Evolutionary conservation across 352 stramenopile species (phyloP).

Genomic region (Phytophthora hybrid): DNA sequence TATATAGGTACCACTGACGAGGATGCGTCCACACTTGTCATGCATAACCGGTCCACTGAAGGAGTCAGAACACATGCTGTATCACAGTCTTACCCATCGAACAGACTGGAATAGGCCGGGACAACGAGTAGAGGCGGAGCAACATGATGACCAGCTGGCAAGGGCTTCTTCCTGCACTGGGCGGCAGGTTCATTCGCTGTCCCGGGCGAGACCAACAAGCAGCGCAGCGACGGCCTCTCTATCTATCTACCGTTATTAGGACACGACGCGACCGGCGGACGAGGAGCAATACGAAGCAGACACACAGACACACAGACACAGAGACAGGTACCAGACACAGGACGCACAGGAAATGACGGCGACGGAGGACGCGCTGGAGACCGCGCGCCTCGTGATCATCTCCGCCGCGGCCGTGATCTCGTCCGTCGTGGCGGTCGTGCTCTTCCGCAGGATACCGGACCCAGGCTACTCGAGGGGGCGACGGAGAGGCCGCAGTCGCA

Average conservation of each 20-base stretch:
- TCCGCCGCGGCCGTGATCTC: conserved; percentile 46
- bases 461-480: conserved; percentile 18
- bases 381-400: conserved; percentile 50
- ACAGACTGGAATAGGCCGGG: conserved; percentile 19
- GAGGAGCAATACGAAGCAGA: background rate
- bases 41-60: background rate
- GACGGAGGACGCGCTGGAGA: conserved; percentile 43
- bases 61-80: conserved; percentile 11
- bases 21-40: background rate
- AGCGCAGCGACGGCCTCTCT: background rate
- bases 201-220: background rate
- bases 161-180: conserved; percentile 30
- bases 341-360: conserved; percentile 17
- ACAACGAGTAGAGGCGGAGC: conserved; percentile 35
- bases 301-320: too few species aligned
- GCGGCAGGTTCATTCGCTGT: conserved; percentile 14
- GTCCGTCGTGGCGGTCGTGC: conserved; percentile 46
- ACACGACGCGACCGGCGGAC: background rate
- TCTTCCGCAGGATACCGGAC: conserved; percentile 47
- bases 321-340: background rate
- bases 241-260: background rate
- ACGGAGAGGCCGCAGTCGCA: conserved; percentile 19
- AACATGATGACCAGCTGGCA: conserved; percentile 29
- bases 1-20: background rate
- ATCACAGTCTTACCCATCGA: background rate